Base-by-base conservation (phyloP, 768 basidiomycete genomes). In the Boletus tomentosulus region DNA sequence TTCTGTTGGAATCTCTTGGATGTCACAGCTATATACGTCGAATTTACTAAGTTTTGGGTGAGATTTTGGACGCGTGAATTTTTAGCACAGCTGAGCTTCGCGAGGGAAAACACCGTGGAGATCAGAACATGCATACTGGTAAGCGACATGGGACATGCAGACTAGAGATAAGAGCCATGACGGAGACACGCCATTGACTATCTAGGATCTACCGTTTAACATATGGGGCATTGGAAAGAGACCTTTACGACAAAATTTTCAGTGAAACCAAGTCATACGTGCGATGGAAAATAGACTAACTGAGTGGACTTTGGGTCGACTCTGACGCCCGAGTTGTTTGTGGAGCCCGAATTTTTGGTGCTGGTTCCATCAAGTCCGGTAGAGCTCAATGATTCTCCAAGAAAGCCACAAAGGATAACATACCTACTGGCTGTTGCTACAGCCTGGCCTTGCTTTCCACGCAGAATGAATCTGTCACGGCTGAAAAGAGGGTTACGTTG, bases 281-380 rank as follows among this genome's bases (percentile, higher is more conserved):
- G 41, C n/a, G 16, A 54, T 39, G 24, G 22, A 56, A 42, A 27
- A n/a, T 3, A 4, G 16, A 54, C 55, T 19, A 6, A 65, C 62
- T 43, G 43, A n/a, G 3, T 6, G 2, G 46, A 16, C 0, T 3
- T 51, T 1, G 13, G 8, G 34, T 51, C 55, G 7, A 0, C 19
- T 19, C 59, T 58, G 6, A 5, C 22, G 3, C 51, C 51, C 0
- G 15, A 6, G n/a, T n/a, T 44, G 16, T n/a, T 11, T 33, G 31
- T 19, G 19, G 19, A 19, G 19, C 19, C 19, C 19, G 19, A 19
- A 19, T 19, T 19, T 19, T 19, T 19, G 19, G 19, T 19, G 19
- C 19, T 19, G 15, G 16, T 24, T n/a, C 6, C 10, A 41, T 19
- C n/a, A 10, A 27, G 30, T 37, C 28, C 30, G 22, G 28, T 19